Conservation (phyloP, 768 basidiomycete species). For the Pholiota molesta region DNA sequence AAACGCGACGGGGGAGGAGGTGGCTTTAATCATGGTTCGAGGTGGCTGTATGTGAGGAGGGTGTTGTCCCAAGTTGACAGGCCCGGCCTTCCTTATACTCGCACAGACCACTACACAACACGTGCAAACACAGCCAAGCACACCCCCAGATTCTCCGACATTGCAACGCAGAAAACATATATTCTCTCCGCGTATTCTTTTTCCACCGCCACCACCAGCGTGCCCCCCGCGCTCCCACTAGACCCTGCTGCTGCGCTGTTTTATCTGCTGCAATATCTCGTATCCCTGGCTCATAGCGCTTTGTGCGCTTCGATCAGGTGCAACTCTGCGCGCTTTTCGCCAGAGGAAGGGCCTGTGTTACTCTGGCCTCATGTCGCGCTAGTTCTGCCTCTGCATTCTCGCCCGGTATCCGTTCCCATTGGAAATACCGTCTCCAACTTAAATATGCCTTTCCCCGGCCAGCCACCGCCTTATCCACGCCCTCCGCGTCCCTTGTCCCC, state of each 20-base stretch:
- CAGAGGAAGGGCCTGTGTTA: slow-evolving; percentile 33
- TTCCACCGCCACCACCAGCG: not conserved
- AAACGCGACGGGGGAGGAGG: slow-evolving; percentile 30
- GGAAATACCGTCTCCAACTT: slow-evolving; percentile 8
- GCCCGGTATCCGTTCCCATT: slow-evolving; percentile 4
- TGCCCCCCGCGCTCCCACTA: not conserved
- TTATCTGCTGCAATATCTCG: not conserved
- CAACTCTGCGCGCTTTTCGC: slow-evolving; percentile 40
- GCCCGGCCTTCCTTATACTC: slow-evolving; percentile 40
- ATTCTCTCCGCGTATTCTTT: not conserved
- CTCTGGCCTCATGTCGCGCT: slow-evolving; percentile 28
- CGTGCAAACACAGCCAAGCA: slow-evolving; percentile 22
- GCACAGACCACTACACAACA: slow-evolving; percentile 41
- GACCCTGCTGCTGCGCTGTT: not conserved
- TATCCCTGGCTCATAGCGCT: not conserved
- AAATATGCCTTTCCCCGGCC: slow-evolving; percentile 5
- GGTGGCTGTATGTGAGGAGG: slow-evolving; percentile 29
- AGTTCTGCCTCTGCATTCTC: slow-evolving; percentile 7
- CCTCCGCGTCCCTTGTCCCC: not conserved
- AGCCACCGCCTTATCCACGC: not conserved
- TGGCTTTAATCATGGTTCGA: slow-evolving; percentile 51
- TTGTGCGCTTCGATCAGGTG: slow-evolving; percentile 9
- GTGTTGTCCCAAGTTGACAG: slow-evolving; percentile 61
- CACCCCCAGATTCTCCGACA: slow-evolving; percentile 2
- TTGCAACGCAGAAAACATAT: not conserved